These are phyloP conservation scores for Datura wrightii DNA, from an alignment of 257 asterid species.

Conservation along the genomic window DNA sequence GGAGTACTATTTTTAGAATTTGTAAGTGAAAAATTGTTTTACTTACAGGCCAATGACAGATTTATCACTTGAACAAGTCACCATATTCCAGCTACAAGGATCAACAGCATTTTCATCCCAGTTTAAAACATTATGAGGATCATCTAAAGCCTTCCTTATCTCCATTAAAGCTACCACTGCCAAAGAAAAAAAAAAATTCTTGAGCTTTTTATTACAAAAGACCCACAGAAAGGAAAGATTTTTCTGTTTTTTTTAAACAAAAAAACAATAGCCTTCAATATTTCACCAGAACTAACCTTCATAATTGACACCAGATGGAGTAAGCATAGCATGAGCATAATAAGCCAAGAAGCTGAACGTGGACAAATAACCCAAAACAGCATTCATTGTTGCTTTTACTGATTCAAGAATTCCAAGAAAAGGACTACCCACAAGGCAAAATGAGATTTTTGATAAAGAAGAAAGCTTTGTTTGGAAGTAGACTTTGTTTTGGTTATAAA, in stretches of 20 bases:
- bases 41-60: conserved; percentile 72
- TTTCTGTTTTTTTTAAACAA: no score
- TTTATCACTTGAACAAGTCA: conserved; percentile 65
- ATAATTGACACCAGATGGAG: conserved; percentile 86
- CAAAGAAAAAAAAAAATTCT: not conserved
- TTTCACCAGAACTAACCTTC: conserved; percentile 60
- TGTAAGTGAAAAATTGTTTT: not conserved
- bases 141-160: conserved; percentile 63
- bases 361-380: conserved; percentile 43
- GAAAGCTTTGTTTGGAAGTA: not conserved
- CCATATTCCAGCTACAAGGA: conserved; percentile 95
- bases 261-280: no score
- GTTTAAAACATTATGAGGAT: conserved; percentile 74
- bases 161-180: conserved; percentile 87
- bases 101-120: conserved; percentile 87
- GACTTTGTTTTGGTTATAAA: not conserved
- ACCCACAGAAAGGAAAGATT: no score
- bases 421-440: conserved; percentile 13
- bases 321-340: conserved; percentile 63
- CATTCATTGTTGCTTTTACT: conserved; percentile 44
- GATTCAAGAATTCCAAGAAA: conserved; percentile 31
- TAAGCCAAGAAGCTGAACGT: conserved; percentile 54
- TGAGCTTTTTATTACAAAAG: not conserved
- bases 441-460: not conserved
- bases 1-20: not conserved